These are phyloP conservation scores for Cutaneotrichosporon cutaneum DNA, from an alignment of 1,284 basidiomycete species.

Conservation along the genomic window DNA sequence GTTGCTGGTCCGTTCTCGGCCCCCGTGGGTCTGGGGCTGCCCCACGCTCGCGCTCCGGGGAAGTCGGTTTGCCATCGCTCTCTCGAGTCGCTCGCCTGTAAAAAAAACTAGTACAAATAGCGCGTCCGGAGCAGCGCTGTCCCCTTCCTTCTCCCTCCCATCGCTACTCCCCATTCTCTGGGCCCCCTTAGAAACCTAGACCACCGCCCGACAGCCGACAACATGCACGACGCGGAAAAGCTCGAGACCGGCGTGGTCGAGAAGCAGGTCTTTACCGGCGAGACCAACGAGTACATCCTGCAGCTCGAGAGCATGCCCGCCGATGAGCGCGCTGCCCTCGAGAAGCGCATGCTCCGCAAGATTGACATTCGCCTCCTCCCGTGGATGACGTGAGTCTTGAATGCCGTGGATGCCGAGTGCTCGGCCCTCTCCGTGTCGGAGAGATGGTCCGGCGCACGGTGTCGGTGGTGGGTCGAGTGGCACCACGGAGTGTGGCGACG, in stretches of 20 bases:
- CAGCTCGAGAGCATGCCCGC: constrained; percentile 38
- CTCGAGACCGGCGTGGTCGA: background rate
- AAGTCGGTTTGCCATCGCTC: no score
- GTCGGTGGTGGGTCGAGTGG: background rate
- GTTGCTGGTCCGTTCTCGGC: no score
- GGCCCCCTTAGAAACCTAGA: background rate
- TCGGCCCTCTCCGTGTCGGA: background rate
- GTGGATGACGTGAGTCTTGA: constrained; percentile 50
- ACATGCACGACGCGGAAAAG: background rate
- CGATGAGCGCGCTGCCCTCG: constrained; percentile 41
- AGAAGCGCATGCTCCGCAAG: constrained; percentile 49
- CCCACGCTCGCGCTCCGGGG: no score
- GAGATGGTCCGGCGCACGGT: background rate
- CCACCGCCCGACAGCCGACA: background rate
- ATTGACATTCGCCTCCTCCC: constrained; percentile 49
- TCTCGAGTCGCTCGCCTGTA: no score
- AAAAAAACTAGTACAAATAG: no score
- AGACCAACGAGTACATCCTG: constrained; percentile 10
- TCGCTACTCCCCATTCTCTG: background rate
- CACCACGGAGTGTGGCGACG: no score
- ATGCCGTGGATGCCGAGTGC: background rate
- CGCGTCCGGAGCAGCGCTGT: no score
- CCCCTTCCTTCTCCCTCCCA: no score
- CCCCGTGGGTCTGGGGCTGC: no score
- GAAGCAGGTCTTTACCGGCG: constrained; percentile 6